Conservation (phyloP, 2,329 filamentous ascomycete species). For the Pseudocercospora cruenta region DNA sequence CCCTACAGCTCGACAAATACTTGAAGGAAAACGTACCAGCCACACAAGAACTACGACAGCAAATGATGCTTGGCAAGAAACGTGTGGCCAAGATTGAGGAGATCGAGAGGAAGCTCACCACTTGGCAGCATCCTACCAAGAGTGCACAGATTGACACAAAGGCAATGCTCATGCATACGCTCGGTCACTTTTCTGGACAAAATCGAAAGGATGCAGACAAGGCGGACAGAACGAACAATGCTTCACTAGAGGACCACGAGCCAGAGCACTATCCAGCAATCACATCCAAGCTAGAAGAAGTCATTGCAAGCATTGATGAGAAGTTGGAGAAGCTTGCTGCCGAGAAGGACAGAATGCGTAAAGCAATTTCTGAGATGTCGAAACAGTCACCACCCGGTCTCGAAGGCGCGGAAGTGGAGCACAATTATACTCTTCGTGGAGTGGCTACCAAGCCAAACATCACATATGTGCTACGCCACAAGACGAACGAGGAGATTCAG, state of each 20-base stretch:
- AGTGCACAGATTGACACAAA: conserved; percentile 42
- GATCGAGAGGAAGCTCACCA: conserved; percentile 38
- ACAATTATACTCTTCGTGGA: conserved; percentile 61
- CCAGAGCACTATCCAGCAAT: conserved; percentile 33
- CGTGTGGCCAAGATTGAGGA: conserved; percentile 39
- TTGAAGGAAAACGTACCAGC: conserved; percentile 55
- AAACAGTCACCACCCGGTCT: conserved; percentile 29
- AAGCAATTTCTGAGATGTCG: conserved; percentile 35
- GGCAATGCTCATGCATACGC: conserved; percentile 41
- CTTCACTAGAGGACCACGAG: conserved; percentile 19
- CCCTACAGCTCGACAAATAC: conserved; percentile 64
- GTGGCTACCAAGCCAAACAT: conserved; percentile 62
- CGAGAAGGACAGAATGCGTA: conserved; percentile 38
- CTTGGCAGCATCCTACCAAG: conserved; percentile 38
- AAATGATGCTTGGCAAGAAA: conserved; percentile 40
- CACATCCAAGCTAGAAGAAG: conserved; percentile 40
- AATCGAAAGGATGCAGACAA: conserved; percentile 31
- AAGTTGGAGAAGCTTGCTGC: conserved; percentile 35
- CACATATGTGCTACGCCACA: conserved; percentile 58
- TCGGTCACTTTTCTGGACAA: conserved; percentile 38
- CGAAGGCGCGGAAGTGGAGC: conserved; percentile 39
- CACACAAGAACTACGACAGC: conserved; percentile 52
- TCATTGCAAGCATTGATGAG: conserved; percentile 36
- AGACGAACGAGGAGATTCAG: conserved; percentile 5
- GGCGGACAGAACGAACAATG: conserved; percentile 27